Base-by-base conservation (phyloP, 2,329 filamentous ascomycete species). In the Fusarium lyarnte region DNA sequence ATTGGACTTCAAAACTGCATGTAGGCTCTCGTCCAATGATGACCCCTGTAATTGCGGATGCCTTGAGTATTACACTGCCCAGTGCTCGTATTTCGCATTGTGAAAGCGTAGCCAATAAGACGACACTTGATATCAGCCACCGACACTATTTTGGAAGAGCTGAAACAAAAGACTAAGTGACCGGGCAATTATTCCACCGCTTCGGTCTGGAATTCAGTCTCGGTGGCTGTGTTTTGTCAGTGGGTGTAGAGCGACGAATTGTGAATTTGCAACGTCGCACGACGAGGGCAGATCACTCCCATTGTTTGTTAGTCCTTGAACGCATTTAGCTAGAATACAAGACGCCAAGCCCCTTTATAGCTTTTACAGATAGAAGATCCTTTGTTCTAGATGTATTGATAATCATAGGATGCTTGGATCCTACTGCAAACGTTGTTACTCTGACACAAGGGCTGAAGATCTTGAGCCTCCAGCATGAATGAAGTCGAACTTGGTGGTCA, bases 81-180 rank as follows among this genome's bases (percentile, higher is more conserved):
- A 36, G 23, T 27, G 21, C 53, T 70, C 70, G 70, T 72, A 72
- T 72, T 63, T 72, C 70, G 70, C 42, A 27, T 72, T 67, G 9
- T 1, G n/a, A 47, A 16, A 9, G 29, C 4, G 11, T 13, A 54
- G 23, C 70, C 70, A 72, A 72, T 72, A 5, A 53, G 42, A 41
- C 19, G 16, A 9, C 36, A n/a, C 11, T 16, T 12, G 5, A 12
- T 4, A 19, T 38, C 58, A 72, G 59, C 70, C 70, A 63, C 70
- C 16, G 25, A 70, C 42, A 41, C 19, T 21, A 36, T 45, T 46
- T 39, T 31, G 5, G 35, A 29, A 5, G 25, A 58, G 47, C 42
- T 63, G 27, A 39, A 49, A 35, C 41, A 25, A 27, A 23, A 41
- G 8, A 12, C 9, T 5, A 13, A 38, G 3, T 16, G 10, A 2